Evolutionary conservation across 306 rosid species (phyloP).

Genomic region (Vicia faba): DNA sequence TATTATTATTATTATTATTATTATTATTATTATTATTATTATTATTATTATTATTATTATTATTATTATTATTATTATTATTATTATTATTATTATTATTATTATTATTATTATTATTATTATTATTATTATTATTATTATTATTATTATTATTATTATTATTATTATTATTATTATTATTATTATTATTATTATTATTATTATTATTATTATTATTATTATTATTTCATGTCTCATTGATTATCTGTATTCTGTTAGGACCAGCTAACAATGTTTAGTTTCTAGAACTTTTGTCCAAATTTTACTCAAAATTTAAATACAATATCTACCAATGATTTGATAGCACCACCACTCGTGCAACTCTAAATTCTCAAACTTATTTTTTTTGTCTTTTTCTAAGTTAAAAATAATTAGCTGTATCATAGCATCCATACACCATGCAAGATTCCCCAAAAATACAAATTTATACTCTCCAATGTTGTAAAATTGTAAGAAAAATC

Average conservation of each 20-base stretch:
- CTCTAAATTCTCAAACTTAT: slow-evolving; percentile 39
- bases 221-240: background rate
- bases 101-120: too few relatives aligned
- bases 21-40: too few relatives aligned
- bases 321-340: slow-evolving; percentile 38
- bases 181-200: too few relatives aligned
- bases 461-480: slow-evolving; percentile 5
- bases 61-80: too few relatives aligned
- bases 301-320: slow-evolving; percentile 29
- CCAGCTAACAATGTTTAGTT: slow-evolving; percentile 1
- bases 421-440: slow-evolving; percentile 25
- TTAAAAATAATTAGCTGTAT: slow-evolving; percentile 27
- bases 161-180: too few relatives aligned
- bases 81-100: too few relatives aligned
- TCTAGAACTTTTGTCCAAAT: slow-evolving; percentile 45
- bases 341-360: slow-evolving; percentile 64
- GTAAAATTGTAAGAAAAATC: slow-evolving; percentile 40
- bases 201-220: too few relatives aligned
- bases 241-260: slow-evolving; percentile 9
- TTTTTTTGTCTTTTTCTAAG: slow-evolving; percentile 41
- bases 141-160: too few relatives aligned
- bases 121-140: too few relatives aligned
- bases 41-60: too few relatives aligned
- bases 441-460: slow-evolving; percentile 35
- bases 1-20: too few relatives aligned